Conservation (phyloP, 441 rosid species). For the Populus hybrid region DNA sequence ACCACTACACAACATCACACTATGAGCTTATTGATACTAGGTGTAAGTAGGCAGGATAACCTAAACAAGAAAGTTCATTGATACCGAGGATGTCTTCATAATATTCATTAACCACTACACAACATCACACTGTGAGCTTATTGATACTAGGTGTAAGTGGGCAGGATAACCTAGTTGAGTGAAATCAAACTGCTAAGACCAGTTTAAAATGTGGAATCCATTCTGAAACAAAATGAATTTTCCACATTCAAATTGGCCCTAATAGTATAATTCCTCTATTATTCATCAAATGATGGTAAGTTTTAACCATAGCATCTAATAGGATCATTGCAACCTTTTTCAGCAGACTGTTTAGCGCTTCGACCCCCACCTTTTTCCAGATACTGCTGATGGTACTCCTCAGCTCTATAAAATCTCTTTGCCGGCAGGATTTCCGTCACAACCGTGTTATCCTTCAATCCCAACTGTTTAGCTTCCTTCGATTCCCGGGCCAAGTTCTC, state of each 20-base stretch:
- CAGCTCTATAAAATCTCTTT: conserved; percentile 82
- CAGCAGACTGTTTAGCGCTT: conserved; percentile 58
- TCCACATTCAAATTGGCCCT: background rate
- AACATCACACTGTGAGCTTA: background rate
- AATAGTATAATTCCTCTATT: background rate
- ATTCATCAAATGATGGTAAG: conserved; percentile 16
- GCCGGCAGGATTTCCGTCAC: conserved; percentile 85
- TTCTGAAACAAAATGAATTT: background rate
- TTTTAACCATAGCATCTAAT: conserved; percentile 81
- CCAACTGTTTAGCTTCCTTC: conserved; percentile 56
- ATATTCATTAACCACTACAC: background rate
- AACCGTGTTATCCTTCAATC: conserved; percentile 50
- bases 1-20: background rate
- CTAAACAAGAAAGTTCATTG: background rate
- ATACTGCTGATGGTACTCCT: conserved; percentile 82
- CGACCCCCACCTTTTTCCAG: conserved; percentile 74
- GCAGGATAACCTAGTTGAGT: background rate
- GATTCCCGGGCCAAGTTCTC: conserved; percentile 64
- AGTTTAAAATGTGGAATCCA: background rate
- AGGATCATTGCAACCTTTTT: conserved; percentile 79
- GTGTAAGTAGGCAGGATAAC: background rate
- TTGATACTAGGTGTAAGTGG: background rate
- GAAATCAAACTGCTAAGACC: background rate
- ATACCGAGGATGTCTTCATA: background rate
- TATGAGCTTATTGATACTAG: background rate